Evolutionary conservation across 108 stramenopile genomes (phyloP), one percentile per base, ranked within the genome.

Genomic region (Conticribra guillardii): DNA sequence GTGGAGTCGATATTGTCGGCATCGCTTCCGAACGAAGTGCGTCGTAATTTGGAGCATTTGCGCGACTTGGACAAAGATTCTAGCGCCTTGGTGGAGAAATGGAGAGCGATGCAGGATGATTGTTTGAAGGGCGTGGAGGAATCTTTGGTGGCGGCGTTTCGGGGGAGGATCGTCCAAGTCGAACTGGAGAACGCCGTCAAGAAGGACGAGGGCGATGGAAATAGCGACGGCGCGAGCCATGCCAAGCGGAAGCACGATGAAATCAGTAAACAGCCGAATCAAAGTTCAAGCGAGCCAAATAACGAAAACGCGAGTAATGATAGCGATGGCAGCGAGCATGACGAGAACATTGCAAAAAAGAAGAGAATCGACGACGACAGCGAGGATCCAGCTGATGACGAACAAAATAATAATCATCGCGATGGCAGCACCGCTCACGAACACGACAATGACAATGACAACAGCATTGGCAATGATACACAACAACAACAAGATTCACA

Each of bases 21-120:
- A 16, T 85, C 82, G 1, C 56, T 90, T 11, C 93, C 90, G 21
- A 64, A 82, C 24, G 88, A 91, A 61, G 44, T 94, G 1, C 80
- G 82, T 50, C 84, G 93, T 18, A 88, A 84, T 54, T 48, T 94
- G 44, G 89, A 89, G 5, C 75, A 87, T 23, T 71, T 94, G 72
- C 80, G 80, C 33, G 76, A 82, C 44, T 62, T 90, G 60, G 87
- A 94, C 64, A 52, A 58, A 18, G 31, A 69, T 7, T 59, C 31
- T 51, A 24, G 57, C 37, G 69, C 51, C 55, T 29, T 60, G 0
- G 28, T 64, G 46, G 76, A 66, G 17, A 22, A 28, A 1, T 69
- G 76, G 71, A 60, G 66, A 28, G 75, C 61, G 24, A 8, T 18
- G 19, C 71, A 81, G 28, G 74, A 79, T 41, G 54, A 14, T 0